Evolutionary conservation across 2,329 filamentous ascomycete genomes (phyloP), one percentile per base, ranked within the genome.

Genomic region (Decorospora gaudefroyi): DNA sequence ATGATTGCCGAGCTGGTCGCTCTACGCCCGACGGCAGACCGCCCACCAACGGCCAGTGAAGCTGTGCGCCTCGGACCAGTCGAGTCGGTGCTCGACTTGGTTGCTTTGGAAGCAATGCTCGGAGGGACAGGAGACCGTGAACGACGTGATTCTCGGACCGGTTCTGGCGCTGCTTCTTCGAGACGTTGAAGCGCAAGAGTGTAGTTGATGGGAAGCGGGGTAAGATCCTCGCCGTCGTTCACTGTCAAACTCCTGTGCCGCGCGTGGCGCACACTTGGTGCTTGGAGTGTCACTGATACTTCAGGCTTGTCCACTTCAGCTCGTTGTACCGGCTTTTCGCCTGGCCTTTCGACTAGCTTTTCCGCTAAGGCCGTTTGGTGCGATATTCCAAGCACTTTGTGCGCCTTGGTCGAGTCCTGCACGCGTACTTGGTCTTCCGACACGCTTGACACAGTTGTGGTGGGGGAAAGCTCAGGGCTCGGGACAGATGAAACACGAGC

Each of bases 381-480:
- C 8, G 62, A 53, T 25, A 74, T 65, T 12, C 72, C 71, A 33
- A 74, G 61, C 12, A 74, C 61, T 49, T 64, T 72, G 58, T 73
- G 72, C 17, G 72, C 71, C 49, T 75, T 74, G 9, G 61, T 59
- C 41, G 62, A 58, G 36, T 69, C 62, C 37, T 57, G 60, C 27
- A 42, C 46, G 34, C 59, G 58, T 25, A 35, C 57, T 51, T 34
- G 32, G 15, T 46, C 43, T 16, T 68, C 65, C 6, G 59, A 64
- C 54, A 57, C 31, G 58, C 57, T 66, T 61, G 66, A 65, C 33
- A 62, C 60, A 54, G 51, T 56, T 33, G 66, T 65, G 29, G 62
- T 64, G 50, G 63, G 61, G 55, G 67, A 69, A 22, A 39, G 46
- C 27, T 61, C 57, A 46, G 53, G 54, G 49, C 57, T 65, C 22